phyloP scores from a whole-genome alignment of 345 rosid species.

The Noccaea bulbosa region DNA sequence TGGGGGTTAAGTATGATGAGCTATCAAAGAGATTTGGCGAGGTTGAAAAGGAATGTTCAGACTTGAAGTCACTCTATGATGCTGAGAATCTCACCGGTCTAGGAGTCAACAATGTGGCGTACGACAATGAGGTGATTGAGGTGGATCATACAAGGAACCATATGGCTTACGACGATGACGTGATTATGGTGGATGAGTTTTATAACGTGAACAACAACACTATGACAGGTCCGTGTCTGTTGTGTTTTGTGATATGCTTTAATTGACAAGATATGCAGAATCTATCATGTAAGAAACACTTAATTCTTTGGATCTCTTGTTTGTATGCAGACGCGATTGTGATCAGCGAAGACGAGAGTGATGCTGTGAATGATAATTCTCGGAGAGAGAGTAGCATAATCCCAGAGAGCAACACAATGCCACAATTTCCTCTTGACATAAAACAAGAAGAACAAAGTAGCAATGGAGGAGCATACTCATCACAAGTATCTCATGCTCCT shows the following conservation, averaged over 20 bases:
- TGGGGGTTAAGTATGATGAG: background rate
- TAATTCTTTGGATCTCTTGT: background rate
- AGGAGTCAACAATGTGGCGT: background rate
- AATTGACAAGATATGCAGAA: background rate
- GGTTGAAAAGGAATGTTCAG: background rate
- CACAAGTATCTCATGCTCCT: background rate
- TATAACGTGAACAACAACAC: background rate
- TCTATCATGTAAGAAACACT: background rate
- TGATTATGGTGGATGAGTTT: slow-evolving; percentile 4
- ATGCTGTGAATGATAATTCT: slow-evolving; percentile 6
- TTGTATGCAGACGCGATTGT: slow-evolving; percentile 30
- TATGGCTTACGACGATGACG: slow-evolving; percentile 1
- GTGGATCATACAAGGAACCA: background rate
- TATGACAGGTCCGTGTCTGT: slow-evolving; percentile 17
- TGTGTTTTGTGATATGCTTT: background rate
- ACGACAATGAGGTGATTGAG: slow-evolving; percentile 1
- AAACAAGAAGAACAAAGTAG: slow-evolving; percentile 22
- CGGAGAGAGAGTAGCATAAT: background rate
- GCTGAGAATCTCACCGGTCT: background rate
- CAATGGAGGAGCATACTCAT: background rate
- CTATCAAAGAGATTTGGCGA: background rate
- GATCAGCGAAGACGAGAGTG: slow-evolving; percentile 29
- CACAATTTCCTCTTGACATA: background rate
- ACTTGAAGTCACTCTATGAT: background rate
- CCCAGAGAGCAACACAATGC: background rate